phyloP scores from a whole-genome alignment of 805 yeast genomes.

The Nadsonia fulvescens region DNA sequence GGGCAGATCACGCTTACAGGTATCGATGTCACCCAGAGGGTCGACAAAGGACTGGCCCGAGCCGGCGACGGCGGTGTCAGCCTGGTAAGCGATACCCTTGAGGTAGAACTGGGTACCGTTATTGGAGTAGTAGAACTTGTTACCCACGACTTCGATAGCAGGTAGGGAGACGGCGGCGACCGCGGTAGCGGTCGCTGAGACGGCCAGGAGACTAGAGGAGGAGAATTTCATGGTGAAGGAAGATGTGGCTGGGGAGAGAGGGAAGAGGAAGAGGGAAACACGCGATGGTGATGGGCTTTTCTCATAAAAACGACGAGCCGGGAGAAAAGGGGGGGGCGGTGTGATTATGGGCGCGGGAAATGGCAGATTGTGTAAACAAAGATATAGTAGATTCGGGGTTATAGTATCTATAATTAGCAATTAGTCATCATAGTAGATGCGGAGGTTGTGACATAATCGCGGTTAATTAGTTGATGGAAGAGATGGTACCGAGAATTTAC shows the following conservation, averaged over 20 bases:
- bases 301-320: too few species aligned
- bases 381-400: too few species aligned
- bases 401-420: too few species aligned
- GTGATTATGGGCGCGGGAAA: too few species aligned
- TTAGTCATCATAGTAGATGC: too few species aligned
- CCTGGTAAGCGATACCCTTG: constrained; percentile 79
- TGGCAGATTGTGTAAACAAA: too few species aligned
- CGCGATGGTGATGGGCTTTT: too few species aligned
- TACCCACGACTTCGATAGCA: constrained; percentile 45
- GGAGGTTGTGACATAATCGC: too few species aligned
- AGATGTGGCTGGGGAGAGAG: constrained; percentile 7
- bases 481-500: too few species aligned
- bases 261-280: background rate
- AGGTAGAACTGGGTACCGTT: constrained; percentile 73
- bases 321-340: too few species aligned
- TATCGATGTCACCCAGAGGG: constrained; percentile 52
- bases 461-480: too few species aligned
- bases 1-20: constrained; percentile 75
- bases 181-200: constrained; percentile 10
- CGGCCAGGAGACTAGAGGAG: constrained; percentile 7
- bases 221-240: constrained; percentile 14
- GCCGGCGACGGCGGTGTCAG: constrained; percentile 35
- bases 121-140: constrained; percentile 54
- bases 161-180: constrained; percentile 19
- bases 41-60: constrained; percentile 47